A percentile compares a stretch with the other conserved stretches of the same genome.
These are phyloP conservation scores for Prunus kanzakura DNA, from an alignment of 306 rosid species.

Conservation along the genomic window DNA sequence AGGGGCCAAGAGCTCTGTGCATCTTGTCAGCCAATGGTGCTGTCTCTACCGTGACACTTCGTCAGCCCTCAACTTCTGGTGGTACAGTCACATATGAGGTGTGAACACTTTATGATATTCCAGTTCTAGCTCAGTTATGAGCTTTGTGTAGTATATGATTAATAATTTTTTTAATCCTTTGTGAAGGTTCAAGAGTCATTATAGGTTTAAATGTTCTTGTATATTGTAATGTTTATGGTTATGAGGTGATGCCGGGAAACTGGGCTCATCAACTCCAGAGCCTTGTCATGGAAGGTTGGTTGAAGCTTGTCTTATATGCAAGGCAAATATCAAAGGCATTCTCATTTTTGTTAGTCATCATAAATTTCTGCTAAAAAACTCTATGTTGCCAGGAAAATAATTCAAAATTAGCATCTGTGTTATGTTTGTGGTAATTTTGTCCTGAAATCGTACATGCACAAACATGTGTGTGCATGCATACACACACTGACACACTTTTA, in stretches of 20 bases:
- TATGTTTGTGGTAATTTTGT: not conserved
- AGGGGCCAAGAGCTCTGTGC: conserved; percentile 79
- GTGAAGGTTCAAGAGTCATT: conserved; percentile 5
- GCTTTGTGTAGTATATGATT: not conserved
- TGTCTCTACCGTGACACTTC: conserved; percentile 88
- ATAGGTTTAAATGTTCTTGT: not conserved
- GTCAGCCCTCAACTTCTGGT: conserved; percentile 84
- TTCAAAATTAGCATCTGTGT: not conserved
- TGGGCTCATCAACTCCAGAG: not conserved
- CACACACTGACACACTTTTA: not conserved
- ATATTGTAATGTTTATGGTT: not conserved
- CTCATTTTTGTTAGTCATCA: not conserved
- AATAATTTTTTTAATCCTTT: conserved; percentile 6
- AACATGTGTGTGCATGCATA: not conserved
- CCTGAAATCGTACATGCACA: not conserved
- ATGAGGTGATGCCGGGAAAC: not conserved
- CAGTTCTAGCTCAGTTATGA: not conserved
- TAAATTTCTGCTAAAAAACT: not conserved
- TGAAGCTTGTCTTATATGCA: not conserved
- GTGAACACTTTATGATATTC: conserved; percentile 11
- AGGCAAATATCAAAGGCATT: not conserved
- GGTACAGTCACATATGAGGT: conserved; percentile 96
- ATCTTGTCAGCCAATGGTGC: conserved; percentile 87
- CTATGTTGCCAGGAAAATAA: not conserved
- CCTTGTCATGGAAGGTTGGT: not conserved